Evolutionary conservation across 305 asterid species (phyloP).

Genomic region (Fraxinus floribunda): DNA sequence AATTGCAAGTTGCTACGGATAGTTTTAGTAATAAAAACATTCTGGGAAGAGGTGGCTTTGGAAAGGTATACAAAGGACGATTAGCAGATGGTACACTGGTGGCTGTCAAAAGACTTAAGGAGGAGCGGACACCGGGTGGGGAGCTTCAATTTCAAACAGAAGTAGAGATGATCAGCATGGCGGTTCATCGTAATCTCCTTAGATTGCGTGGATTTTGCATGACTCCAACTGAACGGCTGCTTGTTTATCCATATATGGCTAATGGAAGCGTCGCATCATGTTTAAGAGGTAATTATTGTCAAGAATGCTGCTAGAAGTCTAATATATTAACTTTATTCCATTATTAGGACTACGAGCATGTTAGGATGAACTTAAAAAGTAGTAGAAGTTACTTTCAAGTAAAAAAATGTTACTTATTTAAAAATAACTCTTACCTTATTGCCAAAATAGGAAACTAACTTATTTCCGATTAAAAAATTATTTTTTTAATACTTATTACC

Average conservation of each 20-base stretch:
- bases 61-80: conserved; percentile 65
- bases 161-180: conserved; percentile 68
- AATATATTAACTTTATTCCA: neutral
- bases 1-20: conserved; percentile 62
- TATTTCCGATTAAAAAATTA: neutral
- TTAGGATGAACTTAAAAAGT: neutral
- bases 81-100: conserved; percentile 58
- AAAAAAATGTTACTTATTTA: neutral
- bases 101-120: conserved; percentile 64
- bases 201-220: conserved; percentile 57
- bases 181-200: conserved; percentile 64
- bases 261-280: conserved; percentile 68
- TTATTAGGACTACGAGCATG: neutral
- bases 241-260: conserved; percentile 63
- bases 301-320: neutral
- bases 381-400: neutral
- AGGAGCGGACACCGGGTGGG: conserved; percentile 70
- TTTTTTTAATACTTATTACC: neutral
- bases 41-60: conserved; percentile 67
- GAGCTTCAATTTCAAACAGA: conserved; percentile 72
- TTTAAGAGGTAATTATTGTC: conserved; percentile 45
- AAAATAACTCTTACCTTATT: neutral
- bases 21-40: conserved; percentile 63
- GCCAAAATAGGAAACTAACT: neutral
- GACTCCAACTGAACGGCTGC: conserved; percentile 62